Evolutionary conservation across 2,329 filamentous ascomycete genomes (phyloP).

Genomic region (Alternaria triticina): DNA sequence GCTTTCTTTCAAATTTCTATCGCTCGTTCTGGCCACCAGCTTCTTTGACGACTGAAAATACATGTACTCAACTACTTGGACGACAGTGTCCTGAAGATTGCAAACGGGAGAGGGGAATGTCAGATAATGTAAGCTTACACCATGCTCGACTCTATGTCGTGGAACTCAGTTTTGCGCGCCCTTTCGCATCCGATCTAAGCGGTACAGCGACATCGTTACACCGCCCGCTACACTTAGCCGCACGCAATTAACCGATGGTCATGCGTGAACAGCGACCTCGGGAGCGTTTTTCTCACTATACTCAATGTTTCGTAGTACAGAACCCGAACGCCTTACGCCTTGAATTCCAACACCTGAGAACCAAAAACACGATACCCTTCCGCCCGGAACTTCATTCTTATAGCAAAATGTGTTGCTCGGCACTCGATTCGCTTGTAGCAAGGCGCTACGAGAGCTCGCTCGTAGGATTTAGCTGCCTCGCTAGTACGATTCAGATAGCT

Average conservation of each 20-base stretch:
- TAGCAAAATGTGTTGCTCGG: not conserved
- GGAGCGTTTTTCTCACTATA: not conserved
- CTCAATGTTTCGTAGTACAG: not conserved
- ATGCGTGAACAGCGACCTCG: not conserved
- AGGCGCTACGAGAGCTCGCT: not conserved
- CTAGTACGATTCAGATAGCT: slow-evolving; percentile 17
- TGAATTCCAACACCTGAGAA: not conserved
- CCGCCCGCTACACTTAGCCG: slow-evolving; percentile 6
- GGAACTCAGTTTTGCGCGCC: not conserved
- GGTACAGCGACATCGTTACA: not conserved
- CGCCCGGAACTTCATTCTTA: not conserved
- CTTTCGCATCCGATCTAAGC: not conserved
- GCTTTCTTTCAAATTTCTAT: not conserved
- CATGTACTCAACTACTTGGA: not conserved
- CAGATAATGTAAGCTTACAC: not conserved
- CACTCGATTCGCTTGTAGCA: not conserved
- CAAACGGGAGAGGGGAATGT: not conserved
- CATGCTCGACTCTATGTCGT: not conserved
- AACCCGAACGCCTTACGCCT: not conserved
- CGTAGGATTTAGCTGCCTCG: not conserved
- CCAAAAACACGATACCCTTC: not conserved
- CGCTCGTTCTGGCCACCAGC: not conserved
- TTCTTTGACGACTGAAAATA: not conserved
- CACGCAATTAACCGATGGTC: not conserved
- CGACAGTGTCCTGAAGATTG: not conserved